Base-by-base conservation (phyloP, 331 rosid genomes). In the Saraca asoca region DNA sequence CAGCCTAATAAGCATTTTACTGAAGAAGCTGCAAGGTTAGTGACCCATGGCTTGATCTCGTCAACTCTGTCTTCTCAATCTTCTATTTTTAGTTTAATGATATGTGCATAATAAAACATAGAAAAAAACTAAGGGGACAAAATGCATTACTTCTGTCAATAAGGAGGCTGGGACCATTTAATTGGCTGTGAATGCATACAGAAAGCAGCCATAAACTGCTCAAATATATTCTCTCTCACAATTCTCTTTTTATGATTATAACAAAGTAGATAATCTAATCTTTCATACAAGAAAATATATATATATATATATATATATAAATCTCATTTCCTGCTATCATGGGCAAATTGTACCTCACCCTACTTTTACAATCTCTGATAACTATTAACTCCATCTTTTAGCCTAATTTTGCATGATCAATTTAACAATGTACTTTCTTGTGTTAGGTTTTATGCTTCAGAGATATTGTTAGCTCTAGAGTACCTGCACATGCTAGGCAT, bases 401-500 rank as follows among this genome's bases (percentile, higher is more conserved):
- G 14, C 46, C 18, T 24, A 24, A 24, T 24, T 24, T 24, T 24
- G 31, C 31, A 24, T 24, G 3, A 18, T 62, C 43, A 62, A 20
- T 11, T 62, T 20, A 34, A 70, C 16, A 44, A 70, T 73, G 9
- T 66, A 58, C 33, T 43, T 38, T 65, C 37, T 69, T 79, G 60
- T 67, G 58, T 60, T 66, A 90, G 96, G 84, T 90, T 90, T 63
- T 90, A 78, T 83, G 92, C 89, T 52, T 75, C 95, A 31, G 90
- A 90, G 64, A 71, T 85, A 16, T 66, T 90, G 88, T 75, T 87
- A 70, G 95, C 96, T 24, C 85, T 90, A 0, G 96, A 90, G 87
- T 90, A 90, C 73, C 85, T 90, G 76, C 96, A 90, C 82, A 90
- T 90, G 96, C 86, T 90, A 49, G 96, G 96, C 62, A 85, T 87